phyloP scores from a whole-genome alignment of 306 rosid genomes.

The Rosa rugosa region DNA sequence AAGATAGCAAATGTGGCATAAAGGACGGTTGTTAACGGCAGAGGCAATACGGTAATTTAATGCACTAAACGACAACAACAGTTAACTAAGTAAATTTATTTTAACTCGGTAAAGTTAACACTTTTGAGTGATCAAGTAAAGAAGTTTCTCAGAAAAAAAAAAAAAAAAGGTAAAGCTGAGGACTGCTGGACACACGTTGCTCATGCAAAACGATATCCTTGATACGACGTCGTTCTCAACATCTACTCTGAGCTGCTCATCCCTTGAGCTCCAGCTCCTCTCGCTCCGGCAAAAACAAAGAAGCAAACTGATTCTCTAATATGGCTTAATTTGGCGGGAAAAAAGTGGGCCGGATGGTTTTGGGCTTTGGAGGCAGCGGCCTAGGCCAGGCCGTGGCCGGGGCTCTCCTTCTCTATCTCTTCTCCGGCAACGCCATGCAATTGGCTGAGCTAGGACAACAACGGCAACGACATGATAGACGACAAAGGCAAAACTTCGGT shows the following conservation, averaged over 20 bases:
- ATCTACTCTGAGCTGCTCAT: not conserved
- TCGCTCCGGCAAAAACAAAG: no score
- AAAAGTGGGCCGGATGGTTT: conserved; percentile 47
- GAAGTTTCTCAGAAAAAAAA: no score
- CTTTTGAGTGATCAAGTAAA: no score
- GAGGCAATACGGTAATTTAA: no score
- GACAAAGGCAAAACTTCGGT: conserved; percentile 23
- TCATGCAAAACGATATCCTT: not conserved
- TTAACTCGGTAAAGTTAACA: no score
- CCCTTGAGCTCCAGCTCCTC: not conserved
- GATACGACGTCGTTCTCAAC: conserved; percentile 15
- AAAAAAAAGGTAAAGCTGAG: no score
- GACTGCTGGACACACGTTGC: conserved; percentile 52
- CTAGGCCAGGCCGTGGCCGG: conserved; percentile 72
- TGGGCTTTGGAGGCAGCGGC: conserved; percentile 62
- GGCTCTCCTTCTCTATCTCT: conserved; percentile 62
- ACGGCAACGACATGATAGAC: conserved; percentile 22
- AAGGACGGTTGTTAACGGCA: no score
- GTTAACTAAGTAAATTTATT: no score
- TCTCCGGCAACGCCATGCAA: conserved; percentile 33
- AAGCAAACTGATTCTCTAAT: not conserved
- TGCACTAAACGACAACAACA: no score
- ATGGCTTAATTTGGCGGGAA: conserved; percentile 69
- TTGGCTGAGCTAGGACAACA: conserved; percentile 34
- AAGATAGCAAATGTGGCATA: not conserved